A percentile compares a stretch with the other conserved stretches of the same genome.
phyloP scores from a whole-genome alignment of 2,329 filamentous ascomycete genomes.

The Sporothrix mexicana region DNA sequence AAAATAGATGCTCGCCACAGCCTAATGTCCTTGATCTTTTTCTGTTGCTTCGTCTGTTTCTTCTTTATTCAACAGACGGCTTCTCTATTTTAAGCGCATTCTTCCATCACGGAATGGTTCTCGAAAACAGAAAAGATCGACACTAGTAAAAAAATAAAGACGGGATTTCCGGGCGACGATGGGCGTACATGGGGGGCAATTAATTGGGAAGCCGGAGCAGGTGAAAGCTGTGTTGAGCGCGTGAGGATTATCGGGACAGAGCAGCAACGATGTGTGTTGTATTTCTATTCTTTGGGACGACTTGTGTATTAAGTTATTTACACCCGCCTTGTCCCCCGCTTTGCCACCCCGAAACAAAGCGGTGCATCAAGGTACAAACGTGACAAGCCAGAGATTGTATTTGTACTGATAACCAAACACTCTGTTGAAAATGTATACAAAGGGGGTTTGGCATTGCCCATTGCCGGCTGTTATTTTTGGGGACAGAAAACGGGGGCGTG shows the following conservation, averaged over 20 bases:
- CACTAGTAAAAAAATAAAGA: neutral
- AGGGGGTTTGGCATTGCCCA: neutral
- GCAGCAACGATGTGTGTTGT: neutral
- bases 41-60: conserved; percentile 15
- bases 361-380: neutral
- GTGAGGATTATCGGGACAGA: neutral
- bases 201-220: neutral
- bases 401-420: neutral
- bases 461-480: neutral
- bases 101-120: conserved; percentile 21
- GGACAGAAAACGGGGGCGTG: neutral
- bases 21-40: neutral
- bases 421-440: neutral
- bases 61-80: neutral
- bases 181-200: conserved; percentile 3
- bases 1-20: neutral
- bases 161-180: conserved; percentile 23
- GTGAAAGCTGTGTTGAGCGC: neutral
- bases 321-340: neutral
- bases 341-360: neutral
- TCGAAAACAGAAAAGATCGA: conserved; percentile 28
- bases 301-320: neutral
- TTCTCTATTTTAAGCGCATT: conserved; percentile 28
- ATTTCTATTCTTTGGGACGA: conserved; percentile 17
- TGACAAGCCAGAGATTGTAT: neutral